These are phyloP conservation scores for Clavispora asparagi DNA, from an alignment of 805 yeast genomes.

Conservation along the genomic window DNA sequence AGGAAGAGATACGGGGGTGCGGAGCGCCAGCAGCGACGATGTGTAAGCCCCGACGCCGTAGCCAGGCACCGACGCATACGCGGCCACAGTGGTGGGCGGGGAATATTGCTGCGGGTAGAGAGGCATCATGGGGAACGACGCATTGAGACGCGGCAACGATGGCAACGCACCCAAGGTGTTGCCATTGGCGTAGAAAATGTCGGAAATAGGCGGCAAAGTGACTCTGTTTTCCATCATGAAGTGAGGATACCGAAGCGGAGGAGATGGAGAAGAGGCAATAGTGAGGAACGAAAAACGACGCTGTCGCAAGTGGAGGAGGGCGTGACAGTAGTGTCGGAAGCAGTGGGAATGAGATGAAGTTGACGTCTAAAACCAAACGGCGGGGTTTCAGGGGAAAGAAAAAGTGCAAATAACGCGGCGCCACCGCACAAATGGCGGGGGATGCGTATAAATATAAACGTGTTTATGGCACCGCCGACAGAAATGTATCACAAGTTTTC, in stretches of 20 bases:
- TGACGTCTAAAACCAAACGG: neutral
- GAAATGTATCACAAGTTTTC: neutral
- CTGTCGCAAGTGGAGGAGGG: too few species aligned
- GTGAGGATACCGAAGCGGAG: neutral
- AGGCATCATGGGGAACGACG: slow-evolving; percentile 2
- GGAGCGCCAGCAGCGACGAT: neutral
- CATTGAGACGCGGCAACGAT: slow-evolving; percentile 4
- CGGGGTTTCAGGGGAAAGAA: neutral
- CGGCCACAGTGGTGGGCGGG: neutral
- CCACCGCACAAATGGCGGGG: neutral
- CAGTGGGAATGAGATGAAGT: too few species aligned
- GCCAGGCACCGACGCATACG: neutral
- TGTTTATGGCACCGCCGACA: neutral
- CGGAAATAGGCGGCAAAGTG: slow-evolving; percentile 40
- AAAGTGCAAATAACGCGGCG: too few species aligned
- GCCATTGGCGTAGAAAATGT: slow-evolving; percentile 21
- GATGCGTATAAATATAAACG: neutral
- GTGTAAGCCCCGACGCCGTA: neutral
- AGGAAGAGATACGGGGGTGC: neutral
- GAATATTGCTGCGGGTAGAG: slow-evolving; percentile 1
- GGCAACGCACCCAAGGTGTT: slow-evolving; percentile 1
- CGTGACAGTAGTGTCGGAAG: too few species aligned
- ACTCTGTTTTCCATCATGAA: slow-evolving; percentile 17
- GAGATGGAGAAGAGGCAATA: neutral
- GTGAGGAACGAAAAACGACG: neutral